Percentiles rank a stretch among this genome's conserved stretches.
These are phyloP conservation scores for Phytophthora melonis DNA, from an alignment of 352 stramenopile species.

Conservation along the genomic window DNA sequence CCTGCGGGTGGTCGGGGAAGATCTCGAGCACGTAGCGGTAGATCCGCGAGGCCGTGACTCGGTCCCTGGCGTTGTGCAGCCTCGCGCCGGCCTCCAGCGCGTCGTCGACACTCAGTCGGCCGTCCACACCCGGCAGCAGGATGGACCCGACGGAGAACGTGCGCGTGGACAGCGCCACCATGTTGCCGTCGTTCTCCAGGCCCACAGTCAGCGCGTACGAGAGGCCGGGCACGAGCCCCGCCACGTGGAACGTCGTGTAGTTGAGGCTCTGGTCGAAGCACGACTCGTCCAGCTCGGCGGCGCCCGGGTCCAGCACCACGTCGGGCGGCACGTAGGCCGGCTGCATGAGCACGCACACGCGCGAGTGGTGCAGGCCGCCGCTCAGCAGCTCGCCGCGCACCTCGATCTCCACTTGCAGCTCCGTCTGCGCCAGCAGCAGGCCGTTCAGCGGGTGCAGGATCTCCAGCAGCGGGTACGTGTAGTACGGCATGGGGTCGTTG, in stretches of 20 bases:
- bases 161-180: slow-evolving; percentile 71
- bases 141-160: slow-evolving; percentile 71
- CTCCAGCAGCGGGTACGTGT: slow-evolving; percentile 51
- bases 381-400: slow-evolving; percentile 54
- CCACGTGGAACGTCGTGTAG: slow-evolving; percentile 63
- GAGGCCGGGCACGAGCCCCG: slow-evolving; percentile 62
- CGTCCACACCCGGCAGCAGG: slow-evolving; percentile 23
- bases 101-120: slow-evolving; percentile 51
- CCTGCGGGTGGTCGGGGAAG: slow-evolving; percentile 54
- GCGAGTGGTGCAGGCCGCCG: slow-evolving; percentile 30
- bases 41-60: slow-evolving; percentile 43
- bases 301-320: slow-evolving; percentile 41
- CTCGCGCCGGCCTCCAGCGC: slow-evolving; percentile 52
- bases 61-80: slow-evolving; percentile 49
- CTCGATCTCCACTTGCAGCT: slow-evolving; percentile 65
- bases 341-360: slow-evolving; percentile 71
- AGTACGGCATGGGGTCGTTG: slow-evolving; percentile 41
- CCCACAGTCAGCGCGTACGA: slow-evolving; percentile 64
- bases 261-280: slow-evolving; percentile 70
- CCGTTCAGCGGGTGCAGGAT: slow-evolving; percentile 69
- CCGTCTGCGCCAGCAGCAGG: slow-evolving; percentile 48
- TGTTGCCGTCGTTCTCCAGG: slow-evolving; percentile 55
- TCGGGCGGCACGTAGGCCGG: slow-evolving; percentile 52
- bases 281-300: slow-evolving; percentile 50
- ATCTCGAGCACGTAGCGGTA: slow-evolving; percentile 64